Base-by-base conservation (phyloP, 768 basidiomycete species). In the Auricularia cornea region DNA sequence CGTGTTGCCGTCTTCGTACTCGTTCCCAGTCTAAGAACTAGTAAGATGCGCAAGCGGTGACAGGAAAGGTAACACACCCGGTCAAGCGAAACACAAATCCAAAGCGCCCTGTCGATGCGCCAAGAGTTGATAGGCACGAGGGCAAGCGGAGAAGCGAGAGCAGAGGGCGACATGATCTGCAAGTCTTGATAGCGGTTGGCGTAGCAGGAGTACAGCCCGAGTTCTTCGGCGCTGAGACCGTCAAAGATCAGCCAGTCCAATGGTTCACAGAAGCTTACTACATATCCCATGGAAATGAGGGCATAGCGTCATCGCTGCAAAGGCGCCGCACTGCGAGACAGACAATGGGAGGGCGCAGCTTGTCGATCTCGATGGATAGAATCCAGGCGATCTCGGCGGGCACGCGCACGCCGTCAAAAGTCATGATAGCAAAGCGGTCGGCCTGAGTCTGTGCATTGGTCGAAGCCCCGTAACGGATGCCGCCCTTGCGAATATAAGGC, bases 231-330 rank as follows among this genome's bases (percentile, higher is more conserved):
- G 57, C 70, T 72, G 48, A 10, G 33, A 62, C 44, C 32, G 40
- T 29, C 3, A 41, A 60, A 59, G 28, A 20, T 29, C 41, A 51
- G 35, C 3, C 11, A 41, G 18, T 31, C 8, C 14, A 30, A 54
- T 31, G 10, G 30, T 59, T 32, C 28, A n/a, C n/a, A n/a, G 44
- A 18, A 33, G 32, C 66, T 18, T 64, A 72, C 71, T 67, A 65
- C 10, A 67, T 31, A 59, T 70, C 65, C 70, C 70, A 71, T 33
- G 71, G 71, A 38, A 72, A 60, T 3, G 18, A 14, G 3, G 71
- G 68, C 35, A 72, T 62, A 10, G 63, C 28, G 23, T 64, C 56
- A 44, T 67, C 68, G 3, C 61, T 5, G 14, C 26, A 52, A 14
- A 71, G 30, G 10, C 65, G 31, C 10, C 29, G 59, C 40, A 60